Evolutionary conservation across 2,329 filamentous ascomycete species (phyloP).

Genomic region (Rasamsonia emersonii): DNA sequence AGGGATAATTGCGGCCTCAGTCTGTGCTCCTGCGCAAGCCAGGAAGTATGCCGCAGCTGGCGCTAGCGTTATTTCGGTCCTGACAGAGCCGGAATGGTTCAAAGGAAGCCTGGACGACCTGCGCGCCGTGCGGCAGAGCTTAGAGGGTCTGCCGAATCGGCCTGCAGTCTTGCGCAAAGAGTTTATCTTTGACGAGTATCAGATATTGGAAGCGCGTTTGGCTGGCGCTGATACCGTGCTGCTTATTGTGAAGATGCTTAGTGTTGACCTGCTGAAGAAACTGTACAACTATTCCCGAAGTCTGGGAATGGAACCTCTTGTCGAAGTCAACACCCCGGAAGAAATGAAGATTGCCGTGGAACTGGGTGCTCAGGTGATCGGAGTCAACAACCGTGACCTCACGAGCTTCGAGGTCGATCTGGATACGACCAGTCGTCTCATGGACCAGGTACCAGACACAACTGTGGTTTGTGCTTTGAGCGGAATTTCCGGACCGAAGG

Average conservation of each 20-base stretch:
- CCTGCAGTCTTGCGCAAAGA: constrained; percentile 91
- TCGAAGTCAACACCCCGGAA: constrained; percentile 89
- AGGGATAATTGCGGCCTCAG: constrained; percentile 79
- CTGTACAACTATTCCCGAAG: constrained; percentile 84
- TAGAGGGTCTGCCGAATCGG: constrained; percentile 86
- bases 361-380: constrained; percentile 82
- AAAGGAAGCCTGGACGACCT: constrained; percentile 96
- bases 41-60: constrained; percentile 86
- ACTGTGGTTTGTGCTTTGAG: constrained; percentile 91
- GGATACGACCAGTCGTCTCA: constrained; percentile 78
- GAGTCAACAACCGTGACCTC: constrained; percentile 94
- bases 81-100: constrained; percentile 98
- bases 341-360: constrained; percentile 86
- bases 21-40: constrained; percentile 83
- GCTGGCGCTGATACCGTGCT: constrained; percentile 91
- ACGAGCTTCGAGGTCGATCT: constrained; percentile 96
- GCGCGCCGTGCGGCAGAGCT: constrained; percentile 72
- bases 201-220: constrained; percentile 87
- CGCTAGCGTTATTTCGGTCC: constrained; percentile 94
- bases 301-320: constrained; percentile 92
- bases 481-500: constrained; percentile 80
- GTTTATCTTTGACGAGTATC: constrained; percentile 96
- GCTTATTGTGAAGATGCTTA: constrained; percentile 97
- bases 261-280: constrained; percentile 60
- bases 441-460: constrained; percentile 73